These are phyloP conservation scores for Amniculicola lignicola DNA, from an alignment of 495 filamentous ascomycete genomes.

Conservation along the genomic window DNA sequence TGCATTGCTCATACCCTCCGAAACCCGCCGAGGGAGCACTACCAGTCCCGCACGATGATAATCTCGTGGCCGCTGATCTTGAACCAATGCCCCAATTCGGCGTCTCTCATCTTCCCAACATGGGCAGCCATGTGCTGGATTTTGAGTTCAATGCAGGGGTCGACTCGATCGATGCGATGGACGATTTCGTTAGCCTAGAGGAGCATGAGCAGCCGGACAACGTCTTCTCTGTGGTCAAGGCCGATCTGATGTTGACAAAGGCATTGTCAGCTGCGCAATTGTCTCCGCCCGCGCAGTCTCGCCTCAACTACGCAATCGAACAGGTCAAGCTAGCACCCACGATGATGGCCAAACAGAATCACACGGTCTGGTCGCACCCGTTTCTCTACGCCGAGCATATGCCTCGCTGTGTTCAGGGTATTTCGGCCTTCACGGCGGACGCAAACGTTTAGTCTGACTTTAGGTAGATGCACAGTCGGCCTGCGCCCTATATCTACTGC, in stretches of 20 bases:
- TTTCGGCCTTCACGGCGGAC: background rate
- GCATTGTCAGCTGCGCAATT: background rate
- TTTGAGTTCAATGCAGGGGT: slow-evolving; percentile 11
- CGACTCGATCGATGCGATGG: background rate
- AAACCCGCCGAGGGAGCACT: slow-evolving; percentile 3
- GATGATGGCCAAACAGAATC: slow-evolving; percentile 49
- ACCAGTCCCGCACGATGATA: background rate
- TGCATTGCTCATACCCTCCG: slow-evolving; percentile 47
- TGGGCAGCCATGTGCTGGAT: slow-evolving; percentile 2
- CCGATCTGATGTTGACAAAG: background rate
- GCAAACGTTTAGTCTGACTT: background rate
- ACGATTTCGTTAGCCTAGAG: slow-evolving; percentile 2
- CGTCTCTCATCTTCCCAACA: background rate
- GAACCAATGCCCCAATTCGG: too few species aligned
- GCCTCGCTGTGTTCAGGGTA: slow-evolving; percentile 52
- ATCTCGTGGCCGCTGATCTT: too few species aligned
- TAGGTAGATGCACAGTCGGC: slow-evolving; percentile 48
- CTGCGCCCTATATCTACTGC: slow-evolving; percentile 51
- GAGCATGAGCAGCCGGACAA: background rate
- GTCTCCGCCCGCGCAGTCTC: slow-evolving; percentile 34
- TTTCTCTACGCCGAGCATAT: slow-evolving; percentile 48
- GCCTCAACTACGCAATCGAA: slow-evolving; percentile 49
- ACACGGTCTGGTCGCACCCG: slow-evolving; percentile 51
- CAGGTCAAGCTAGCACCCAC: slow-evolving; percentile 43
- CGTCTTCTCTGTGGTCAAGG: background rate